Evolutionary conservation across 2,329 filamentous ascomycete species (phyloP).

Genomic region (Pseudocercospora macadamiae): DNA sequence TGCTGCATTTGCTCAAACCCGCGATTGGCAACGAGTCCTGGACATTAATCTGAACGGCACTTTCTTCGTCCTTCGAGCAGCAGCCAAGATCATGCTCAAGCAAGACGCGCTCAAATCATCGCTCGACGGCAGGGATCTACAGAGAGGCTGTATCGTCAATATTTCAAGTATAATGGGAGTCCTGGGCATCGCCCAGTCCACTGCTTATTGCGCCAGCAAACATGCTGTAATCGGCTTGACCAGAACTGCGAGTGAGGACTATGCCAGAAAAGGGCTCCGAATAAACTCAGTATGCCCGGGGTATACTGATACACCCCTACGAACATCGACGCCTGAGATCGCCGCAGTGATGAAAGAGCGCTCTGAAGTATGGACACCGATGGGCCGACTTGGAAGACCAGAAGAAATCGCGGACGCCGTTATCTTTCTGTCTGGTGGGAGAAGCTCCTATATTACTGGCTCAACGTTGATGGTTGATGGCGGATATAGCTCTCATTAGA

Average conservation of each 20-base stretch:
- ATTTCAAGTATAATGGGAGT: not conserved
- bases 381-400: not conserved
- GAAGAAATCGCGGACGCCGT: not conserved
- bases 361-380: not conserved
- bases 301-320: not conserved
- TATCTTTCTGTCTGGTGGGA: not conserved
- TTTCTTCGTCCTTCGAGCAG: not conserved
- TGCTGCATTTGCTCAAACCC: not conserved
- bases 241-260: not conserved
- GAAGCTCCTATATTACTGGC: too few species aligned
- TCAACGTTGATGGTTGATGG: too few species aligned
- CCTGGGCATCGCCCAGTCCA: not conserved
- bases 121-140: not conserved
- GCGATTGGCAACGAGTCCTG: not conserved
- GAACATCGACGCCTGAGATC: not conserved
- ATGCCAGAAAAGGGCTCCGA: not conserved
- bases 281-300: not conserved
- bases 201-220: not conserved
- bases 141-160: not conserved
- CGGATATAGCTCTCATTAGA: too few species aligned
- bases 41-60: not conserved
- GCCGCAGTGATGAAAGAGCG: not conserved
- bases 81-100: constrained; percentile 12
- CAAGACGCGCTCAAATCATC: not conserved
- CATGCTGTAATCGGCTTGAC: not conserved